These are phyloP conservation scores for Mortierella sp. DNA, from an alignment of 371 early-diverging fungal genomes.

Conservation along the genomic window DNA sequence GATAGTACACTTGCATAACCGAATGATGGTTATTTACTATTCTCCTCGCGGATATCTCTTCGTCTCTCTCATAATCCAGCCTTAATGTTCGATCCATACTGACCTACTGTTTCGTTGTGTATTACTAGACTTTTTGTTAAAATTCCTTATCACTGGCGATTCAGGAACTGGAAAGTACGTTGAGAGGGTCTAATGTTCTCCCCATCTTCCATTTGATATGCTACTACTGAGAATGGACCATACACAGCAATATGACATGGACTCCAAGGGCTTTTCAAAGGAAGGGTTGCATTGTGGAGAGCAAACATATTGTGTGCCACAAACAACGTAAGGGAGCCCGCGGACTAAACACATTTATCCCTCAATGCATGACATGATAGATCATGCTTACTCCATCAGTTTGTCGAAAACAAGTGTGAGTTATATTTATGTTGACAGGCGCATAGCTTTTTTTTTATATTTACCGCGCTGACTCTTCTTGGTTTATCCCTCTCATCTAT, in stretches of 20 bases:
- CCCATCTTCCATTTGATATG: neutral
- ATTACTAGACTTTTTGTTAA: conserved; percentile 66
- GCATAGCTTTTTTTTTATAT: neutral
- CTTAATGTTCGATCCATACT: conserved; percentile 7
- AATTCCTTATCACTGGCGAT: conserved; percentile 72
- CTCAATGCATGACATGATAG: conserved; percentile 49
- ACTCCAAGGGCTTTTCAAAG: neutral
- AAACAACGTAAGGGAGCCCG: conserved; percentile 1
- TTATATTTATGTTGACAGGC: neutral
- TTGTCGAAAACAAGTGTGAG: conserved; percentile 75
- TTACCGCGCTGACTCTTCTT: neutral
- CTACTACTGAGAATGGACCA: neutral
- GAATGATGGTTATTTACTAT: neutral
- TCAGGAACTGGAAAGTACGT: conserved; percentile 76
- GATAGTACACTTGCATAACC: too few species aligned
- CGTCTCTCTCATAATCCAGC: neutral
- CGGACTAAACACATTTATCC: conserved; percentile 12
- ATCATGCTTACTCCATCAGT: conserved; percentile 76
- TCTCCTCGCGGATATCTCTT: neutral
- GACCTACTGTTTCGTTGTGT: neutral
- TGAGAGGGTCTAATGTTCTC: neutral
- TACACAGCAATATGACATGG: conserved; percentile 3
- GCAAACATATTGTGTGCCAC: conserved; percentile 11
- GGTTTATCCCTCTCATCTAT: conserved; percentile 5
- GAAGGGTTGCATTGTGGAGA: conserved; percentile 4